phyloP scores from a whole-genome alignment of 2,329 filamentous ascomycete species.

The Cordyceps fumosorosea region DNA sequence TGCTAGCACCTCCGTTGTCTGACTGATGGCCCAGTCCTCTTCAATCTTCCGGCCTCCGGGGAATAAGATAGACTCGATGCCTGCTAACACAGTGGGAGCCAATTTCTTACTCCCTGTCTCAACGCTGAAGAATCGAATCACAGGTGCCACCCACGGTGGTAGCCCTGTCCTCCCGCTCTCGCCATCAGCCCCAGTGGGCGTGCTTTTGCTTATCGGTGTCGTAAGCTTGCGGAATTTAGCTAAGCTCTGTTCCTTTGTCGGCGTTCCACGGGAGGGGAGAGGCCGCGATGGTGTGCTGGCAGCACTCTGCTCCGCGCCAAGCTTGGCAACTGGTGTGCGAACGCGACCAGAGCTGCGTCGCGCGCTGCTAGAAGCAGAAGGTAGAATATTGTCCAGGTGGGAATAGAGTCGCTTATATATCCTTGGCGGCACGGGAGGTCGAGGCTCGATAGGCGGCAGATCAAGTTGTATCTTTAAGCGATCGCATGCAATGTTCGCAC shows the following conservation, averaged over 20 bases:
- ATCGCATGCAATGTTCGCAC: slow-evolving; percentile 84
- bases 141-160: slow-evolving; percentile 63
- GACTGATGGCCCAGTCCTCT: slow-evolving; percentile 42
- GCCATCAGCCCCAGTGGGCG: slow-evolving; percentile 27
- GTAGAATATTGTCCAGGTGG: slow-evolving; percentile 70
- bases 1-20: slow-evolving; percentile 50
- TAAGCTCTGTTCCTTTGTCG: slow-evolving; percentile 39
- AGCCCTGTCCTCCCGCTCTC: slow-evolving; percentile 30
- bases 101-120: slow-evolving; percentile 54
- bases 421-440: slow-evolving; percentile 70
- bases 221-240: slow-evolving; percentile 36
- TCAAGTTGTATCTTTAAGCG: slow-evolving; percentile 70
- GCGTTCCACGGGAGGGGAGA: slow-evolving; percentile 36
- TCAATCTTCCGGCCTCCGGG: slow-evolving; percentile 37
- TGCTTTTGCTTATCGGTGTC: slow-evolving; percentile 22
- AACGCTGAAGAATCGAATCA: slow-evolving; percentile 56
- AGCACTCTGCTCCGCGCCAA: slow-evolving; percentile 18
- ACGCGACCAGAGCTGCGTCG: slow-evolving; percentile 23
- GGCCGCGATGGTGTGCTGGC: slow-evolving; percentile 25
- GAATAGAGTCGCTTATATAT: slow-evolving; percentile 79
- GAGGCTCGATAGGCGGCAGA: slow-evolving; percentile 67
- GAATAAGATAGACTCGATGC: slow-evolving; percentile 52
- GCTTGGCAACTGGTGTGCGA: slow-evolving; percentile 29
- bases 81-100: slow-evolving; percentile 67
- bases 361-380: slow-evolving; percentile 30